A percentile compares a stretch with the other conserved stretches of the same genome.
Conservation (phyloP, 306 rosid genomes). For the Corylus americana region DNA sequence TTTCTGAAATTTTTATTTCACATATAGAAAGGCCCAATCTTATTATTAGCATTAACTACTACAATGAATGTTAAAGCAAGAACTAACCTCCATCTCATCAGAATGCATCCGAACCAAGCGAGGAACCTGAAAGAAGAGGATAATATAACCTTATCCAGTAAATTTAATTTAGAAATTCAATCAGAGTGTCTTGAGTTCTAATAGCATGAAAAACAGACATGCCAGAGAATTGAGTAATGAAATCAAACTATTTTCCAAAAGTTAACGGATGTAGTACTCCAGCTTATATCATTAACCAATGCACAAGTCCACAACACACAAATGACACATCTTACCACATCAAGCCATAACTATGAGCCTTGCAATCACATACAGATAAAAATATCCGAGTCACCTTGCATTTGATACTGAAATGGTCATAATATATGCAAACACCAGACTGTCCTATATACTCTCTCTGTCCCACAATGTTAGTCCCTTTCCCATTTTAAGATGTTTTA, state of each 20-base stretch:
- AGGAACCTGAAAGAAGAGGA: constrained; percentile 67
- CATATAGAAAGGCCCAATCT: constrained; percentile 9
- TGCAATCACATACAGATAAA: not conserved
- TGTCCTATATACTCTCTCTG: too few relatives aligned
- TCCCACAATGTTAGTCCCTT: too few relatives aligned
- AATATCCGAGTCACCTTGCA: not conserved
- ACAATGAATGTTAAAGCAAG: constrained; percentile 14
- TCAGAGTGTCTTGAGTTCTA: not conserved
- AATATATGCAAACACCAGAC: not conserved
- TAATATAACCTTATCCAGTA: constrained; percentile 22
- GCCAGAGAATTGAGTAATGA: not conserved
- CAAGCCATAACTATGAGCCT: not conserved
- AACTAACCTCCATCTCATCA: constrained; percentile 90
- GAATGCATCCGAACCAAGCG: constrained; percentile 99
- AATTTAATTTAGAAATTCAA: constrained; percentile 1
- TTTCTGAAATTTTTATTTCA: not conserved
- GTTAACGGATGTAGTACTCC: not conserved
- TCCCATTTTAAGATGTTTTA: too few relatives aligned
- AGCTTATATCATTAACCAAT: not conserved
- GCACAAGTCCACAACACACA: constrained; percentile 8
- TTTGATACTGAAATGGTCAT: not conserved
- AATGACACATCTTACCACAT: not conserved
- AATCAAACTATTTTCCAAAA: constrained; percentile 2
- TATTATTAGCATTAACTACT: constrained; percentile 6
- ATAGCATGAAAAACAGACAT: constrained; percentile 5